Evolutionary conservation across 495 filamentous ascomycete genomes (phyloP), one percentile per base, ranked within the genome.

Genomic region (Aspergillus incahuasiensis): DNA sequence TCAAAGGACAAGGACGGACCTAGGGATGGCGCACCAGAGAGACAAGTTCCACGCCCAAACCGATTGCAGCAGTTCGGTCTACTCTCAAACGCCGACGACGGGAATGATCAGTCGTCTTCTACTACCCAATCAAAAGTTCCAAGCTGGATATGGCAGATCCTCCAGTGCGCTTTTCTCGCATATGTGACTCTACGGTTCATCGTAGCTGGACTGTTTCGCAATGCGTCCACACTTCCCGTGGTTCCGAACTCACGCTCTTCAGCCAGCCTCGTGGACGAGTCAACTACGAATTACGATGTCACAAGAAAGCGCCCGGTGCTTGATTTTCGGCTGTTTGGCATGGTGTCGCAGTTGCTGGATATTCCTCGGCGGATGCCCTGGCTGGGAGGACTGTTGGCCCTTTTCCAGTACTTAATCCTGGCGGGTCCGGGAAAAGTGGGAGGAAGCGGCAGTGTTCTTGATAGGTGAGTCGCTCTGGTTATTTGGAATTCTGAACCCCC

Each of bases 321-420:
- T 44, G 77, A 79, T 58, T 94, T 92, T 78, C 81, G 79, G 64
- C 65, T 86, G 21, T 91, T 83, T 80, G 76, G 83, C 59, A 87
- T 89, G 72, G 66, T 86, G 47, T 82, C 82, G 52, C 82, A 80
- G 62, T 72, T 92, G 32, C 60, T 90, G 64, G 84, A 88, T 74
- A 66, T 95, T 54, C 78, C 87, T 56, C 65, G 69, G 54, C 85
- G 88, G 69, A 92, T 95, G 89, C 91, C 91, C 34, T 96, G 91
- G 91, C 75, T 95, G 41, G 76, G 72, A 63, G 89, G 88, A 61
- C 67, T 81, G 51, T 62, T 91, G 34, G 83, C 86, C 48, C 79
- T 96, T 64, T 63, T 85, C 52, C 90, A 91, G 71, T 85, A 86
- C 76, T 77, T 81, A 56, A 76, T 82, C 63, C 67, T 92, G 62